These are phyloP conservation scores for Ustilago lituana DNA, from an alignment of 1,284 basidiomycete species.

Conservation along the genomic window DNA sequence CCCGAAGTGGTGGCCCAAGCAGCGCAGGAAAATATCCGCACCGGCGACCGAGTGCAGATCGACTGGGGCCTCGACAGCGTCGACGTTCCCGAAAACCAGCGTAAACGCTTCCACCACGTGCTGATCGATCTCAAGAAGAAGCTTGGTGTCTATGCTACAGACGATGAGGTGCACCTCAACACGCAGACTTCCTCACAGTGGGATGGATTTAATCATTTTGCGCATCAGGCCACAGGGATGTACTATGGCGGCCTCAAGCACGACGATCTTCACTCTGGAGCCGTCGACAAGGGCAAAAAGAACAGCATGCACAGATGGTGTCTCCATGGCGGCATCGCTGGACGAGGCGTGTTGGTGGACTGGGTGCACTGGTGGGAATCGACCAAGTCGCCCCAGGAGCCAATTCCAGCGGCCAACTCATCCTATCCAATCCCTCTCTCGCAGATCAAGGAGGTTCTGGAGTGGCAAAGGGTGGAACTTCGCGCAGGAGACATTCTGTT, in stretches of 20 bases:
- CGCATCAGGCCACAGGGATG: conserved; percentile 22
- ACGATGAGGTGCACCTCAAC: conserved; percentile 47
- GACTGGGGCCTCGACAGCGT: conserved; percentile 49
- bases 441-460: conserved; percentile 37
- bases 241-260: conserved; percentile 44
- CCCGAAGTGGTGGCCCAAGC: conserved; percentile 22
- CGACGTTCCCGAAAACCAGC: conserved; percentile 32
- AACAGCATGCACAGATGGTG: conserved; percentile 47
- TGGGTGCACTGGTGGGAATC: conserved; percentile 51
- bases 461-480: conserved; percentile 28
- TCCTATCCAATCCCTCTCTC: conserved; percentile 28
- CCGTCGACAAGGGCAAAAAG: conserved; percentile 13
- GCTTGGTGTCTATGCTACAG: conserved; percentile 43
- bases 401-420: conserved; percentile 27
- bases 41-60: conserved; percentile 39
- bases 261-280: conserved; percentile 32
- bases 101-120: conserved; percentile 29
- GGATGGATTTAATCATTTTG: conserved; percentile 49
- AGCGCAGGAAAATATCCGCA: conserved; percentile 38
- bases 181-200: conserved; percentile 46
- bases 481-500: conserved; percentile 31
- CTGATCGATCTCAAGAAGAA: conserved; percentile 38
- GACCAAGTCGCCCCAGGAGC: conserved; percentile 16
- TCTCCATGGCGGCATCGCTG: conserved; percentile 33
- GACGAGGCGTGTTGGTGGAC: conserved; percentile 40